Conservation (phyloP, 2,329 filamentous ascomycete genomes). For the Corinectria fuckeliana region DNA sequence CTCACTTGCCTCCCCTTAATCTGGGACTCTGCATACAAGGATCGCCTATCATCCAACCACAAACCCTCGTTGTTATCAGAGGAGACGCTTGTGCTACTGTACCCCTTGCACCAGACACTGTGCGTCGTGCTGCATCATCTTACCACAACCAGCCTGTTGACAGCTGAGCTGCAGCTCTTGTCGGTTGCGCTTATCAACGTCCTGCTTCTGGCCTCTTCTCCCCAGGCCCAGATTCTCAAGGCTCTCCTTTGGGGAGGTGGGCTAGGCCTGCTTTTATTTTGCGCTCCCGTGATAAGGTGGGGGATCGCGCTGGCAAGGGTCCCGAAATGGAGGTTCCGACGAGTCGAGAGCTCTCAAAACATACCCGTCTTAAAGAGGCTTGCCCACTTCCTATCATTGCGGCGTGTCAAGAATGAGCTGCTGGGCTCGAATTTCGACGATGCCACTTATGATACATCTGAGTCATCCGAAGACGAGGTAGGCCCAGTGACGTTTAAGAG, state of each 20-base stretch:
- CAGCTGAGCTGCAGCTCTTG: conserved; percentile 86
- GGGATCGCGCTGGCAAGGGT: conserved; percentile 86
- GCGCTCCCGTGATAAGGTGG: conserved; percentile 78
- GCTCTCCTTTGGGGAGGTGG: conserved; percentile 86
- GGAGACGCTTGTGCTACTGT: conserved; percentile 71
- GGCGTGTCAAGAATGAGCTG: conserved; percentile 52
- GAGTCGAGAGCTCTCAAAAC: conserved; percentile 50
- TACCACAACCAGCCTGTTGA: conserved; percentile 86
- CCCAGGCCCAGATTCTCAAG: conserved; percentile 86
- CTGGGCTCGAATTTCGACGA: conserved; percentile 42
- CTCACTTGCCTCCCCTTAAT: conserved; percentile 73
- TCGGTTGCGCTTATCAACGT: conserved; percentile 84
- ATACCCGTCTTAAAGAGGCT: conserved; percentile 47
- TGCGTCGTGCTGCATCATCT: conserved; percentile 77
- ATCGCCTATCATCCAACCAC: conserved; percentile 45
- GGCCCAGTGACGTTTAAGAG: conserved; percentile 23
- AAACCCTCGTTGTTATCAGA: conserved; percentile 48
- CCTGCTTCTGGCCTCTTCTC: conserved; percentile 76
- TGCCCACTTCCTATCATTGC: conserved; percentile 53
- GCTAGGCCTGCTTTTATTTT: conserved; percentile 74
- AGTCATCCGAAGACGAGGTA: conserved; percentile 44
- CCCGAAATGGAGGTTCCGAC: conserved; percentile 87
- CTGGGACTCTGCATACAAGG: conserved; percentile 33
- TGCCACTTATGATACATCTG: conserved; percentile 39
- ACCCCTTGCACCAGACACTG: conserved; percentile 82